Evolutionary conservation across 805 yeast species (phyloP).

Genomic region (Barnettozyma californica): DNA sequence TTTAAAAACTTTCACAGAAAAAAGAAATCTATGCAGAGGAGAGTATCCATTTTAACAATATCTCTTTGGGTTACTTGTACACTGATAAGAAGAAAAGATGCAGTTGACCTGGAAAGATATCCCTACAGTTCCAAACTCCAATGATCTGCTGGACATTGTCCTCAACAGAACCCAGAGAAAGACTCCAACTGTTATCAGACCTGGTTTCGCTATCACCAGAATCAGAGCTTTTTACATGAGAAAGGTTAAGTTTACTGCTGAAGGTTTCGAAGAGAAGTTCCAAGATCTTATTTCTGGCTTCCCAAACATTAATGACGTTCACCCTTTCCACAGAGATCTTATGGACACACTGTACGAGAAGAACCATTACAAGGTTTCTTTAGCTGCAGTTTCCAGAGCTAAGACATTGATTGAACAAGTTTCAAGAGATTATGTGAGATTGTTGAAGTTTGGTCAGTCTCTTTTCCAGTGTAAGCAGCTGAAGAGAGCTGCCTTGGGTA

Average conservation of each 20-base stretch:
- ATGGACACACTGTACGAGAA: slow-evolving; percentile 97
- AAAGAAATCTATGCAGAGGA: background rate
- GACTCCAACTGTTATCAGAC: slow-evolving; percentile 97
- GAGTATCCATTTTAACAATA: background rate
- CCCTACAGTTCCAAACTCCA: slow-evolving; percentile 88
- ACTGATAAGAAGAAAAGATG: slow-evolving; percentile 41
- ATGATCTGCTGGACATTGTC: slow-evolving; percentile 92
- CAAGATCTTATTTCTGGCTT: slow-evolving; percentile 80
- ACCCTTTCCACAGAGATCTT: slow-evolving; percentile 96
- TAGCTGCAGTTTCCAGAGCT: slow-evolving; percentile 92
- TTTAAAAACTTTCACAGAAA: slow-evolving; percentile 1
- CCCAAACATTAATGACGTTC: slow-evolving; percentile 95
- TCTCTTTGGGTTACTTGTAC: background rate
- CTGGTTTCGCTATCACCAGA: slow-evolving; percentile 94
- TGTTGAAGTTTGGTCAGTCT: slow-evolving; percentile 95
- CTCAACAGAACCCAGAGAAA: slow-evolving; percentile 97
- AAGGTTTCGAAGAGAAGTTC: slow-evolving; percentile 91
- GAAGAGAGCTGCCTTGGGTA: slow-evolving; percentile 97
- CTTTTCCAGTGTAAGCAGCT: slow-evolving; percentile 97
- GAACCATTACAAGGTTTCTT: slow-evolving; percentile 94
- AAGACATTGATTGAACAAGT: slow-evolving; percentile 94
- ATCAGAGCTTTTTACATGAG: slow-evolving; percentile 97
- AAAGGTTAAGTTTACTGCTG: slow-evolving; percentile 93
- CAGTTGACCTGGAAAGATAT: slow-evolving; percentile 98
- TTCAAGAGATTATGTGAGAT: slow-evolving; percentile 88